Base-by-base conservation (phyloP, 139 green algal species). In the Picochlorum sp. region DNA sequence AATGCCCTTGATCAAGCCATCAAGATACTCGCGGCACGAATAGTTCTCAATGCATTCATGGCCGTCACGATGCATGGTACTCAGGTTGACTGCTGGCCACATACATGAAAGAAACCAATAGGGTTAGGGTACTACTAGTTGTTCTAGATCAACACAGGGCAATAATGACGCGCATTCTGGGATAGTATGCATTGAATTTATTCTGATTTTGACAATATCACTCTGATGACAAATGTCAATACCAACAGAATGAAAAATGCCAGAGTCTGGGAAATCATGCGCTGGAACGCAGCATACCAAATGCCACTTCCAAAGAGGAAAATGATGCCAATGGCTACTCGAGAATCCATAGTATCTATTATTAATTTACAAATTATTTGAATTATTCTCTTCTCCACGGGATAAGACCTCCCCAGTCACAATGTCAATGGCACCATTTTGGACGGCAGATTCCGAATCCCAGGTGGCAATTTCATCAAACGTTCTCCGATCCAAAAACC, bases 391-490 rank as follows among this genome's bases (percentile, higher is more conserved):
- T 11, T 41, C 34, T 9, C 34, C 34, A 41, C 26, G 15, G 15
- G 23, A 20, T 59, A 47, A 6, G 18, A 56, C 28, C 56, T 76
- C 70, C 2, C 70, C 70, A 18, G 70, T 76, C 4, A 76, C 64
- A 34, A 76, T 76, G 38, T 76, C 70, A 5, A 57, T 62, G 37
- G 14, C 30, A 20, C n/a, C 30, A 45, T 71, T 15, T 31, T 24
- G 16, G 6, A n/a, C 7, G 16, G 56, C 37, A 47, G 10, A 20
- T 47, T 49, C 28, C 30, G 28, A 41, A 15, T 47, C 47, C 18
- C n/a, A 28, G 26, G 47, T 60, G 0, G 45, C 67, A 34, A 49
- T 60, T 38, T 69, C 67, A 52, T 69, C 66, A 60, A 64, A 74
- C 24, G 31, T 65, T 20, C 45, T 52, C 34, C 49, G 45, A 30